Base-by-base conservation (phyloP, 2,329 filamentous ascomycete species). In the Colletotrichum trifolii region DNA sequence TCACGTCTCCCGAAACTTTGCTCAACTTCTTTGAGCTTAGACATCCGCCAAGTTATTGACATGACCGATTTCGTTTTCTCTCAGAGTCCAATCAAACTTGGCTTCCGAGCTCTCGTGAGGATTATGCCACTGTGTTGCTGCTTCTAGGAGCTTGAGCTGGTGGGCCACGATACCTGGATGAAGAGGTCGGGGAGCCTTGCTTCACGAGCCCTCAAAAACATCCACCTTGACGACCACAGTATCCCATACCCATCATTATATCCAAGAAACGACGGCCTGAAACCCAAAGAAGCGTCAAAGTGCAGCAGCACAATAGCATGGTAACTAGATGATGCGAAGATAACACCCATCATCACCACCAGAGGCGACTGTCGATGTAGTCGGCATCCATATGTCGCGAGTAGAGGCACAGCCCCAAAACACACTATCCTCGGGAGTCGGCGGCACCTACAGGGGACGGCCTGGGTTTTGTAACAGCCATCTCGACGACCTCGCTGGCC, bases 401-500 rank as follows among this genome's bases (percentile, higher is more conserved):
- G 55, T 56, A 65, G 45, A 47, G 34, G 46, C 48, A 56, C 58
- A n/a, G n/a, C n/a, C 58, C 35, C 52, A 38, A 36, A 48, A 43
- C 52, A 47, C 47, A 53, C 47, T 25, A 35, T 17, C 53, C 40
- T 33, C 56, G 25, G 12, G 25, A 25, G 25, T 25, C 25, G 5
- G 25, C 25, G 25, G 25, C 25, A n/a, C 58, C 52, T 47, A 69
- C 68, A 69, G 25, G 58, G 64, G 65, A 60, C 48, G 50, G 36
- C 64, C 49, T 57, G 49, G 63, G 17, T 17, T 34, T 47, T 45
- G 52, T 10, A 50, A 54, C 57, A 40, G 55, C 63, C 47, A 59
- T 50, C 53, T 54, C 54, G 55, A 42, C 58, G 53, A 63, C 50
- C 60, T 69, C 60, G 48, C 72, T 73, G 71, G 72, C 70, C 53